phyloP scores from a whole-genome alignment of 345 rosid species.

The Populus davidiana region DNA sequence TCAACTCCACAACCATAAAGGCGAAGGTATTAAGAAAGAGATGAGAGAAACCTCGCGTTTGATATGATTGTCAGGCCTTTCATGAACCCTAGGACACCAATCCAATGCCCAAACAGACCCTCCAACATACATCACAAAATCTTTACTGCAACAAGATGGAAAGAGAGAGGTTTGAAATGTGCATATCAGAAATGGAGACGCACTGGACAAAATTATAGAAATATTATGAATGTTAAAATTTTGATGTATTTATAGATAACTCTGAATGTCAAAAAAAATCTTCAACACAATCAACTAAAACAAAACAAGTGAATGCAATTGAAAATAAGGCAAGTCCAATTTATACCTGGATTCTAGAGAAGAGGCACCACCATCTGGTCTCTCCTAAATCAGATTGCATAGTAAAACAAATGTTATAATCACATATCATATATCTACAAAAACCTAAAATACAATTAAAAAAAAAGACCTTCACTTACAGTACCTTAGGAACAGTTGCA shows the following conservation, averaged over 20 bases:
- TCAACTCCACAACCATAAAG: not conserved
- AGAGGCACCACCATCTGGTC: slow-evolving; percentile 14
- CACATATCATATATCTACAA: not conserved
- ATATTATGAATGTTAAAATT: not conserved
- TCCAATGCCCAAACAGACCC: slow-evolving; percentile 92
- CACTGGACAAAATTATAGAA: not conserved
- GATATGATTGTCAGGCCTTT: slow-evolving; percentile 37
- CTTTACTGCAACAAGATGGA: slow-evolving; percentile 58
- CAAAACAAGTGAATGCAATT: not conserved
- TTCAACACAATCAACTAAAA: not conserved
- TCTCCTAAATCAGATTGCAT: slow-evolving; percentile 28
- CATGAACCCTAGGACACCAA: slow-evolving; percentile 79
- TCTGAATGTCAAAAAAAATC: not conserved
- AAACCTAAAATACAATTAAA: not conserved
- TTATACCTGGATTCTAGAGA: slow-evolving; percentile 42
- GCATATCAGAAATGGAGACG: not conserved
- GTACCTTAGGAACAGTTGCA: slow-evolving; percentile 64
- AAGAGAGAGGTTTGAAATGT: not conserved
- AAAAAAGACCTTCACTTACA: not conserved
- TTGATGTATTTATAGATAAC: not conserved
- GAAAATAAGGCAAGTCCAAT: not conserved
- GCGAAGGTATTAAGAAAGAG: not conserved
- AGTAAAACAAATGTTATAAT: not conserved
- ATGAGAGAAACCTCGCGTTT: slow-evolving; percentile 59
- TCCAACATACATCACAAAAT: slow-evolving; percentile 74